Conservation (phyloP, 2,329 filamentous ascomycete genomes). For the Ophiosphaerella narmari region DNA sequence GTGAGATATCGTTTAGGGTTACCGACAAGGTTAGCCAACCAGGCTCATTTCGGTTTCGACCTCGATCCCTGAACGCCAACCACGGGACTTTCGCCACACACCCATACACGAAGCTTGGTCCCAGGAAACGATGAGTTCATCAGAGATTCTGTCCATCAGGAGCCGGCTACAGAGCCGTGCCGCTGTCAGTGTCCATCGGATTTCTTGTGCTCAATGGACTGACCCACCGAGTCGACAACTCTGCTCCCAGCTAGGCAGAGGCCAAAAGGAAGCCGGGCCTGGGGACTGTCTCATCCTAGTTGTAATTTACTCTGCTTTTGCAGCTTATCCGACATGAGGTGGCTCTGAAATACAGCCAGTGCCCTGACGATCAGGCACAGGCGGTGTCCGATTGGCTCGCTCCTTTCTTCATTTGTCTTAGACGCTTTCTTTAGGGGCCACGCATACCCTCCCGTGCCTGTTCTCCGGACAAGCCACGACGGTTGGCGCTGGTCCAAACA, state of each 20-base stretch:
- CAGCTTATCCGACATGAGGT: conserved; percentile 27
- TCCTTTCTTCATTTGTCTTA: conserved; percentile 24
- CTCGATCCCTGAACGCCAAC: conserved; percentile 2
- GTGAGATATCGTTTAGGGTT: conserved; percentile 25
- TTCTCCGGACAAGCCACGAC: conserved; percentile 38
- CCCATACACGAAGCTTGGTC: too few relatives aligned
- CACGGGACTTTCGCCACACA: background rate
- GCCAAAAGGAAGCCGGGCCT: conserved; percentile 10
- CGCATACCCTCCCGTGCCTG: conserved; percentile 29
- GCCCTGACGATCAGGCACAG: conserved; percentile 41
- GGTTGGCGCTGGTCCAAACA: conserved; percentile 38
- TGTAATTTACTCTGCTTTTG: conserved; percentile 39
- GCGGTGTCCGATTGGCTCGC: conserved; percentile 33
- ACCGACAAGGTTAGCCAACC: conserved; percentile 33
- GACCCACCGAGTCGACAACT: conserved; percentile 26
- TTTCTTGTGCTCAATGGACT: conserved; percentile 13
- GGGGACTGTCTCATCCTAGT: conserved; percentile 24
- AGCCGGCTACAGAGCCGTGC: too few relatives aligned
- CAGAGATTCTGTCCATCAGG: background rate
- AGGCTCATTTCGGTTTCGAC: conserved; percentile 22
- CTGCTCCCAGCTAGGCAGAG: conserved; percentile 16
- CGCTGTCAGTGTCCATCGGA: background rate
- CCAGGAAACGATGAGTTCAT: too few relatives aligned
- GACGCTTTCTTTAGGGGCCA: conserved; percentile 25
- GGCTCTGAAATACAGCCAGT: conserved; percentile 30